phyloP scores from a whole-genome alignment of 2,329 filamentous ascomycete genomes.

The Colletotrichum siamense region DNA sequence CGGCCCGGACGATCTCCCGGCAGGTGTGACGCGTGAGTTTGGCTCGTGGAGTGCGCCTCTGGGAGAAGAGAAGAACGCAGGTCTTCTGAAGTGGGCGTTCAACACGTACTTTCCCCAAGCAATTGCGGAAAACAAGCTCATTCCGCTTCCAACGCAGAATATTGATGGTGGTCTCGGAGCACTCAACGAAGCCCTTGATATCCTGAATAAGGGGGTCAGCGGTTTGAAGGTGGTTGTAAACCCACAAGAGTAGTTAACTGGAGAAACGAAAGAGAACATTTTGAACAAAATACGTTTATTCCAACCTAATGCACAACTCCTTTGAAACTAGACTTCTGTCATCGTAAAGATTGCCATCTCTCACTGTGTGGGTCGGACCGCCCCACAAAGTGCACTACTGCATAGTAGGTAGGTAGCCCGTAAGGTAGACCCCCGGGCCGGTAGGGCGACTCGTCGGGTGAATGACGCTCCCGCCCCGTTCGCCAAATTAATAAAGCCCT shows the following conservation, averaged over 20 bases:
- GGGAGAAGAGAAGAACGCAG: background rate
- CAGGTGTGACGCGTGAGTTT: background rate
- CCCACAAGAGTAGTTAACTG: background rate
- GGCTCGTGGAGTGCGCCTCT: background rate
- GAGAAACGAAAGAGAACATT: background rate
- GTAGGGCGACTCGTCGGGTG: background rate
- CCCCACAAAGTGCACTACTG: too few relatives aligned
- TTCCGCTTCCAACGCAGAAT: background rate
- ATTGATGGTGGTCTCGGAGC: background rate
- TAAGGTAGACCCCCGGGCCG: too few relatives aligned
- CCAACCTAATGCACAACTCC: background rate
- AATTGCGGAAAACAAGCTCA: background rate
- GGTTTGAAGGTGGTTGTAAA: conserved; percentile 3
- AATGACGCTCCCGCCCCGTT: background rate
- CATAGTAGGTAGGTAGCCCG: too few relatives aligned
- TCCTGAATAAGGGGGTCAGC: conserved; percentile 1
- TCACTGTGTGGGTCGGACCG: background rate
- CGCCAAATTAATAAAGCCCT: background rate
- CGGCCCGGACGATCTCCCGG: background rate
- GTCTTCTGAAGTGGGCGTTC: background rate
- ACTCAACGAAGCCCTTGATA: background rate
- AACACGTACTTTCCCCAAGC: conserved; percentile 1
- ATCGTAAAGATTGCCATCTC: background rate
- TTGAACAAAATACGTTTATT: background rate
- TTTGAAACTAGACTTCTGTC: background rate